These are phyloP conservation scores for Fusarium sacchari DNA, from an alignment of 2,329 filamentous ascomycete species.

Conservation along the genomic window DNA sequence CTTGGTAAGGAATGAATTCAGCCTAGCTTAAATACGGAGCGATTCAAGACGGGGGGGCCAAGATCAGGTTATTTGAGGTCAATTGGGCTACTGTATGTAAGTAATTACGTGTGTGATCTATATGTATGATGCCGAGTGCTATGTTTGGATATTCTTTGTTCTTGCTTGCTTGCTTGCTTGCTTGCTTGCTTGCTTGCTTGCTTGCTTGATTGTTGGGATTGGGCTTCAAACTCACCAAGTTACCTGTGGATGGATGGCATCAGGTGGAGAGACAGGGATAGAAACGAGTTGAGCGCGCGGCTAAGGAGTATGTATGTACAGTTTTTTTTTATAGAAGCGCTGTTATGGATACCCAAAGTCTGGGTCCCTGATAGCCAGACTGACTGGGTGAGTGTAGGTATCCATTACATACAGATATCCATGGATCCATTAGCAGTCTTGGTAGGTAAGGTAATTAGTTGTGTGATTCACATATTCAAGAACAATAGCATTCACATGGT, in stretches of 20 bases:
- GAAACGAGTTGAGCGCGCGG: slow-evolving; percentile 15
- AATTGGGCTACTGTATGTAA: neutral
- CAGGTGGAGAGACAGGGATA: neutral
- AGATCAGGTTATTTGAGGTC: neutral
- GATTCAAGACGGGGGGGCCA: neutral
- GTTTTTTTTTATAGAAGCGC: slow-evolving; percentile 8
- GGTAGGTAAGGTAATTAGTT: neutral
- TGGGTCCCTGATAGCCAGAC: neutral
- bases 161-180: neutral
- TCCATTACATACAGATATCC: no score
- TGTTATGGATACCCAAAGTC: neutral
- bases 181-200: neutral
- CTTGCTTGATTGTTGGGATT: neutral
- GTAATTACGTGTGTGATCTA: neutral
- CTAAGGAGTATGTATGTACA: neutral
- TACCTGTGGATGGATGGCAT: neutral
- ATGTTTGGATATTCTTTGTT: slow-evolving; percentile 21
- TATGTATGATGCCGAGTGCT: neutral
- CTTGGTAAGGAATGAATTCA: slow-evolving; percentile 28
- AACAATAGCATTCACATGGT: slow-evolving; percentile 1
- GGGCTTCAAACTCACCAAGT: neutral
- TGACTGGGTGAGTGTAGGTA: no score
- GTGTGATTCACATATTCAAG: neutral
- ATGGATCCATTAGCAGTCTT: no score
- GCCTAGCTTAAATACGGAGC: slow-evolving; percentile 1